These are phyloP conservation scores for Malassezia pachydermatis DNA, from an alignment of 1,284 basidiomycete genomes.

Conservation along the genomic window DNA sequence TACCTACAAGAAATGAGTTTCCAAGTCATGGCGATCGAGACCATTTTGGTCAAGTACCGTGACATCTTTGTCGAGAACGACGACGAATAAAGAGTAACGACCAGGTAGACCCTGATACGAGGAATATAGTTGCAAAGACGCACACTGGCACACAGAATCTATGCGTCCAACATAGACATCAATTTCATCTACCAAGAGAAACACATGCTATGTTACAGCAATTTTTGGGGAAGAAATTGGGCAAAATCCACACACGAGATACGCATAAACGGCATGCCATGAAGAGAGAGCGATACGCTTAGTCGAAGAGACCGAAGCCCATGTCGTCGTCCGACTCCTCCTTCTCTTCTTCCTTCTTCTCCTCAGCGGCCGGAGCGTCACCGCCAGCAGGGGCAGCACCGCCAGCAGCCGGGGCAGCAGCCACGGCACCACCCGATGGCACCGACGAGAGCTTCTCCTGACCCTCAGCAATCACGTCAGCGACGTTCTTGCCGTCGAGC, in stretches of 20 bases:
- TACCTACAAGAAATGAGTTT: constrained; percentile 44
- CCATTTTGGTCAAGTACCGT: constrained; percentile 42
- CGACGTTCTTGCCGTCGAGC: constrained; percentile 82
- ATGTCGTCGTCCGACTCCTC: constrained; percentile 47
- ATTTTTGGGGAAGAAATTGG: neutral
- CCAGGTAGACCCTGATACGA: too few relatives aligned
- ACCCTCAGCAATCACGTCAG: constrained; percentile 85
- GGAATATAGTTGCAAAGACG: too few relatives aligned
- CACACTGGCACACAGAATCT: too few relatives aligned
- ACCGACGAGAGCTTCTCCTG: constrained; percentile 87
- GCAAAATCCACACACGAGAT: too few relatives aligned
- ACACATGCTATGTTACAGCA: neutral
- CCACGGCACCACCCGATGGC: constrained; percentile 49
- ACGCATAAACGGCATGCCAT: too few relatives aligned
- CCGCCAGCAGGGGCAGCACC: constrained; percentile 59
- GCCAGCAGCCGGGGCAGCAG: constrained; percentile 49
- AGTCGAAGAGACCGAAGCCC: constrained; percentile 48
- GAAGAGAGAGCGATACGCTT: too few relatives aligned
- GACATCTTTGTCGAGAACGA: constrained; percentile 43
- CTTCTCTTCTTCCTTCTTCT: constrained; percentile 48
- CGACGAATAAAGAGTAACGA: too few relatives aligned
- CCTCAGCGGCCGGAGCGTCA: constrained; percentile 59
- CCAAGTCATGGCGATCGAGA: constrained; percentile 44
- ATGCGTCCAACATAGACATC: too few relatives aligned
- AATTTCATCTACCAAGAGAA: neutral